Conservation (phyloP, 129 eudicot genomes). For the Saussurea involucrata region DNA sequence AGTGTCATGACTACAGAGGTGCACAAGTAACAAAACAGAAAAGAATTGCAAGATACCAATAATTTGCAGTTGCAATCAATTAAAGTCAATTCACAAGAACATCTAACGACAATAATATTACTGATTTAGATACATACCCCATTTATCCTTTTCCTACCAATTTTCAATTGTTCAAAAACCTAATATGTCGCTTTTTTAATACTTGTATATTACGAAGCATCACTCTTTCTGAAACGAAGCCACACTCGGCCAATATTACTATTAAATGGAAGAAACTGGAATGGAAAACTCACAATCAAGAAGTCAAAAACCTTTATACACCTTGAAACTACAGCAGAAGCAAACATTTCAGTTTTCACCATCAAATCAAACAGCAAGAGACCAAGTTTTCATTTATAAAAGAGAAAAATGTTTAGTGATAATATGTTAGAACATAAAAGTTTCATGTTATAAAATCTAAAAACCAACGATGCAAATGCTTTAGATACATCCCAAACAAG, state of each 20-base stretch:
- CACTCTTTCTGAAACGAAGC: too few species aligned
- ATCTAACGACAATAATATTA: too few species aligned
- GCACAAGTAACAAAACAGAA: not conserved
- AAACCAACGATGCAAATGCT: too few species aligned
- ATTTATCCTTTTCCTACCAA: not conserved
- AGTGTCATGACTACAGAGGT: not conserved
- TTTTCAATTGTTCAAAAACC: not conserved
- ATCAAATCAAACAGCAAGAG: conserved; percentile 41
- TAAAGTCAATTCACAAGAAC: too few species aligned
- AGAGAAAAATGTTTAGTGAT: too few species aligned
- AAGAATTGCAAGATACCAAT: not conserved
- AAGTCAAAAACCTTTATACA: conserved; percentile 63
- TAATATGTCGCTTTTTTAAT: not conserved
- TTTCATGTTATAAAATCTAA: too few species aligned
- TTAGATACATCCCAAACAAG: too few species aligned
- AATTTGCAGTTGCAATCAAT: too few species aligned
- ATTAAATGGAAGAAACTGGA: not conserved
- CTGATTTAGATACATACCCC: not conserved
- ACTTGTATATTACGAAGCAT: not conserved
- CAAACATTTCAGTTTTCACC: conserved; percentile 48
- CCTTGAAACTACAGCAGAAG: conserved; percentile 75
- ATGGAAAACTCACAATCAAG: conserved; percentile 43
- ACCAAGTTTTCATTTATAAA: too few species aligned
- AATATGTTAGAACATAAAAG: too few species aligned
- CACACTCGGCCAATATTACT: not conserved